Base-by-base conservation (phyloP, 2,329 filamentous ascomycete genomes). In the Fusarium nelsonii region DNA sequence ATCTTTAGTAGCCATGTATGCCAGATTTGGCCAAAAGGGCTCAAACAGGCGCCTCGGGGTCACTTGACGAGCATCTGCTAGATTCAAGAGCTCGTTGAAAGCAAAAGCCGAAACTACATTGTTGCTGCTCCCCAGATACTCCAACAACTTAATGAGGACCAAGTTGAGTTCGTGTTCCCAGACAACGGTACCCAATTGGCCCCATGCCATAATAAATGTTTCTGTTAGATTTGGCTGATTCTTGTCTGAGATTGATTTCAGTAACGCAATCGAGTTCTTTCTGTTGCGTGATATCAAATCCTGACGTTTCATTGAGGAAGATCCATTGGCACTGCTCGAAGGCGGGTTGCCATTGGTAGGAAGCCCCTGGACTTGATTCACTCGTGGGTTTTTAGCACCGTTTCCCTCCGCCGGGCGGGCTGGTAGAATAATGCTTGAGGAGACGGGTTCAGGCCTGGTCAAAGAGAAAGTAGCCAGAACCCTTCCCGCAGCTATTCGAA, bases 1-100 rank as follows among this genome's bases (percentile, higher is more conserved):
- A 72, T 97, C 93, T 76, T 94, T 95, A 30, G 96, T 91, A 3
- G 93, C 90, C 50, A 90, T 87, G 62, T 95, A 91, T 1, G 93
- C 94, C 44, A 99, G 84, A 32, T 88, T 95, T 69, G 89, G 88
- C 94, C 95, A 98, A 78, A 94, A 98, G 1, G 95, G 94, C 57
- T 90, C 89, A 58, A 98, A 90, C 1, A 99, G 82, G 16, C 89
- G 88, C 30, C 86, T 84, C 3, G 90, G 86, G 2, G 88, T 90
- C 37, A 88, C 83, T 4, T 84, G 83, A 40, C 89, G 86, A 48
- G 84, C 82, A 52, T 90, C 86, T 2, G 94, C 91, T 49, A 98
- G 84, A 63, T 89, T 90, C 20, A 91, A 84, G 39, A 97, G 82
- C 79, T 97, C 94, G 69, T 92, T 91, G 77, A 94, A 96, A 5